phyloP scores from a whole-genome alignment of 2,329 filamentous ascomycete species.

The Aspergillus fischeri region DNA sequence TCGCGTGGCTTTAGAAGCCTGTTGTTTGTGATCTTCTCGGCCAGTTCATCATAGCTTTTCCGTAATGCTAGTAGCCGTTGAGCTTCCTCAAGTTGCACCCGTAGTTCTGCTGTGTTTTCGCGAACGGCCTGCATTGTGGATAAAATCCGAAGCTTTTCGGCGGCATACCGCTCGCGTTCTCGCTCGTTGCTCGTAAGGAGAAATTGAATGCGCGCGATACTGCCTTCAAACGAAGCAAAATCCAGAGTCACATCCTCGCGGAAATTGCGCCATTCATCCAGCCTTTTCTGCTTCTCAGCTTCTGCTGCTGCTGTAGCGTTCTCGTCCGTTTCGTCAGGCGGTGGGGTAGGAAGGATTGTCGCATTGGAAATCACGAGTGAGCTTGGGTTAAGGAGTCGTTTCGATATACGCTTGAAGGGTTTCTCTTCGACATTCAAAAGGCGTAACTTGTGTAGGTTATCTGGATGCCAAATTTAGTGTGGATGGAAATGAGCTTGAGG shows the following conservation, averaged over 20 bases:
- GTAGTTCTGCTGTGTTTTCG: constrained; percentile 67
- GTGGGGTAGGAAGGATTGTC: constrained; percentile 61
- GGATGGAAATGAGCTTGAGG: not conserved
- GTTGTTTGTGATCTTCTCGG: constrained; percentile 81
- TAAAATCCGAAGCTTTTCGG: constrained; percentile 74
- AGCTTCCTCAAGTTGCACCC: constrained; percentile 71
- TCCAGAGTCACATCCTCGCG: constrained; percentile 82
- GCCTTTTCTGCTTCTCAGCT: constrained; percentile 47
- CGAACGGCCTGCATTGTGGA: constrained; percentile 73
- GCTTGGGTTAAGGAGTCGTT: constrained; percentile 68
- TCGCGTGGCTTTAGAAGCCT: constrained; percentile 75
- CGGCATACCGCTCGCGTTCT: constrained; percentile 78
- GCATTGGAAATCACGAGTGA: constrained; percentile 57
- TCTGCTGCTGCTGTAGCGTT: constrained; percentile 44
- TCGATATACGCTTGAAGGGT: constrained; percentile 83
- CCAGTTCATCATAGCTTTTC: constrained; percentile 81
- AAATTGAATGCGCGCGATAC: constrained; percentile 82
- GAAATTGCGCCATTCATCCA: constrained; percentile 61
- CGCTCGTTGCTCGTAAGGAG: constrained; percentile 75
- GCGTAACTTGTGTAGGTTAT: constrained; percentile 80
- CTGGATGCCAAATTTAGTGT: constrained; percentile 37
- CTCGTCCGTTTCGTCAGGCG: constrained; percentile 54
- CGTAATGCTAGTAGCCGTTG: constrained; percentile 71
- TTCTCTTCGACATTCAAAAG: constrained; percentile 89
- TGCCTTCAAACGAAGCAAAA: constrained; percentile 82